A percentile compares a stretch with the other conserved stretches of the same genome.
Evolutionary conservation across 345 rosid species (phyloP).

Genomic region (Mallotus nudiflorus): DNA sequence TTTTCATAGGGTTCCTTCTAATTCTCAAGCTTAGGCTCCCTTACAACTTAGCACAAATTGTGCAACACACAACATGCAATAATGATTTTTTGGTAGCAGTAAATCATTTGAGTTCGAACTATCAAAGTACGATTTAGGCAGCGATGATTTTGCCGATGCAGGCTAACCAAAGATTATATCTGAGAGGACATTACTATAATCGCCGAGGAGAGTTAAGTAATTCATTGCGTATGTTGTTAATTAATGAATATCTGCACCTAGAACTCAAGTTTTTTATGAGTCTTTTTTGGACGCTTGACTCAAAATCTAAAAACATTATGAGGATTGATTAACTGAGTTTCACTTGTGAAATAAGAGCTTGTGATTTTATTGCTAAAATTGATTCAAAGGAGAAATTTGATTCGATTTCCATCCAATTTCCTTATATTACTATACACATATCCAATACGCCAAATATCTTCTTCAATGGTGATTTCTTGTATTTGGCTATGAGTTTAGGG

Average conservation of each 20-base stretch:
- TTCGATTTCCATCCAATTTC: conserved; percentile 28
- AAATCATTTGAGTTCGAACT: conserved; percentile 17
- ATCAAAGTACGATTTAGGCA: conserved; percentile 18
- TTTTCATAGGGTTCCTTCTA: no score
- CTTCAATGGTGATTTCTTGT: conserved; percentile 20
- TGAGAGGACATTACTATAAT: conserved; percentile 21
- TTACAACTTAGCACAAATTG: no score
- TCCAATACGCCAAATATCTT: conserved; percentile 21
- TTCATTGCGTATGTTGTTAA: conserved; percentile 21
- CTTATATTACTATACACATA: conserved; percentile 23
- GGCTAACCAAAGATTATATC: conserved; percentile 31
- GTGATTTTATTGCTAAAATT: conserved; percentile 21
- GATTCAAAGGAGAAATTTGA: conserved; percentile 25
- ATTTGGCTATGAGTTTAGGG: conserved; percentile 19
- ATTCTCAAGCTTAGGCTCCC: no score
- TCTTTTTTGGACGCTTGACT: conserved; percentile 17
- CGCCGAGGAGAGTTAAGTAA: conserved; percentile 24
- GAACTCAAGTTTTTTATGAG: conserved; percentile 7
- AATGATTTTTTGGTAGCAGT: no score
- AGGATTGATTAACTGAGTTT: conserved; percentile 18
- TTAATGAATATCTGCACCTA: conserved; percentile 22
- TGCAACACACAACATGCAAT: no score
- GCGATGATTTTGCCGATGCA: background rate
- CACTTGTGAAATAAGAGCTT: conserved; percentile 22
- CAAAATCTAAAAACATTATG: conserved; percentile 11